A percentile compares a stretch with the other conserved stretches of the same genome.
phyloP scores from a whole-genome alignment of 1,284 basidiomycete species.

The Cutaneotrichosporon mucoides region DNA sequence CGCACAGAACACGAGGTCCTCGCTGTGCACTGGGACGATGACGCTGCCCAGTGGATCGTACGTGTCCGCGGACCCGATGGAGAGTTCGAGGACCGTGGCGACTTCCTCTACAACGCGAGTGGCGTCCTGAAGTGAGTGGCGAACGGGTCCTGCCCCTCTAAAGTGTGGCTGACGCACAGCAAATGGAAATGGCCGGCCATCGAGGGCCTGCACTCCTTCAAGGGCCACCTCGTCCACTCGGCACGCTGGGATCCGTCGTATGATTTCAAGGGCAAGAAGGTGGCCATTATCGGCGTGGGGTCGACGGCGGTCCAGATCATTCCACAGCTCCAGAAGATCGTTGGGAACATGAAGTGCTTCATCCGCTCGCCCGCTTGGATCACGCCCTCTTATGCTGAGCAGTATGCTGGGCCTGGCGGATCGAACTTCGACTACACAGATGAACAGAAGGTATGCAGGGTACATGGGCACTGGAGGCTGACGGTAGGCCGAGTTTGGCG shows the following conservation, averaged over 20 bases:
- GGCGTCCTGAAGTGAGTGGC: constrained; percentile 18
- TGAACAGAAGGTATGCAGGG: background rate
- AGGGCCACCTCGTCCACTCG: constrained; percentile 29
- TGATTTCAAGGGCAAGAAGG: constrained; percentile 9
- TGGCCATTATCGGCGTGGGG: constrained; percentile 19
- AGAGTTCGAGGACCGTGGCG: constrained; percentile 22
- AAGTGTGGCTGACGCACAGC: background rate
- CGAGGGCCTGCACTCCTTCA: constrained; percentile 22
- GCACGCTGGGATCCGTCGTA: constrained; percentile 19
- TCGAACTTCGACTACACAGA: constrained; percentile 10
- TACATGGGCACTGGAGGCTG: too few species aligned
- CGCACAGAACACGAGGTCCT: constrained; percentile 29
- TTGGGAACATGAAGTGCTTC: constrained; percentile 25
- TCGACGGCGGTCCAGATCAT: constrained; percentile 28
- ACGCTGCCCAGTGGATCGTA: constrained; percentile 30
- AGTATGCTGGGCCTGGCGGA: constrained; percentile 22
- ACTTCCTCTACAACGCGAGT: constrained; percentile 35
- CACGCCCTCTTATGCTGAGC: background rate
- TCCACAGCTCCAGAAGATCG: constrained; percentile 18
- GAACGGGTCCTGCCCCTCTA: background rate
- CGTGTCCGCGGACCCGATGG: constrained; percentile 12
- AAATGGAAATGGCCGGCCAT: constrained; percentile 28
- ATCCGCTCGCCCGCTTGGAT: constrained; percentile 25
- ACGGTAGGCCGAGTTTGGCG: background rate
- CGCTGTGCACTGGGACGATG: constrained; percentile 27